Percentiles rank a stretch among this genome's conserved stretches.
These are phyloP conservation scores for Thalassiosira oceanica DNA, from an alignment of 352 stramenopile species.

Conservation along the genomic window DNA sequence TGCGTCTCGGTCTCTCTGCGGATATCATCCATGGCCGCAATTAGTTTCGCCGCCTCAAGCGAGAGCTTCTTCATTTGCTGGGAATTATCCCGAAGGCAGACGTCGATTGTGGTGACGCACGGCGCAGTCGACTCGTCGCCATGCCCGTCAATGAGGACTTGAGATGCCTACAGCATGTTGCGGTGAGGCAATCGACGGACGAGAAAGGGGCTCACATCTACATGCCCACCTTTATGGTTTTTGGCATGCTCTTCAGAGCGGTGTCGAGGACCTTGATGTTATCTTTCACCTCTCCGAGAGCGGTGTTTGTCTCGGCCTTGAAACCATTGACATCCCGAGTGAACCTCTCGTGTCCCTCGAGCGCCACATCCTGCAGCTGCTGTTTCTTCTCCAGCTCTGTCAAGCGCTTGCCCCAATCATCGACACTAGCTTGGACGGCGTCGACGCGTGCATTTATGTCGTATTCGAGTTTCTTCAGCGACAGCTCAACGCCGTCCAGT, in stretches of 20 bases:
- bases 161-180: too few relatives aligned
- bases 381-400: slow-evolving; percentile 10
- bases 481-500: slow-evolving; percentile 4
- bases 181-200: too few relatives aligned
- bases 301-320: slow-evolving; percentile 7
- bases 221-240: slow-evolving; percentile 23
- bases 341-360: slow-evolving; percentile 12
- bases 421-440: slow-evolving; percentile 14
- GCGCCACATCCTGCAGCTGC: not conserved
- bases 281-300: slow-evolving; percentile 5
- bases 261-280: slow-evolving; percentile 4
- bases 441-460: slow-evolving; percentile 14
- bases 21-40: slow-evolving; percentile 14
- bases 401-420: slow-evolving; percentile 14
- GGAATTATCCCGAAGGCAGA: slow-evolving; percentile 1
- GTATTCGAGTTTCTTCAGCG: slow-evolving; percentile 2
- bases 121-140: not conserved
- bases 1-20: slow-evolving; percentile 8
- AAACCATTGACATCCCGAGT: slow-evolving; percentile 17
- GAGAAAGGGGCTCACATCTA: too few relatives aligned
- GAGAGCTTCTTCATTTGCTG: slow-evolving; percentile 16
- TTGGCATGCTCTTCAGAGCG: slow-evolving; percentile 14
- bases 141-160: slow-evolving; percentile 10
- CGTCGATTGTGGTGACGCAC: not conserved
- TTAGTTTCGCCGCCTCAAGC: slow-evolving; percentile 8